A percentile compares a stretch with the other conserved stretches of the same genome.
Evolutionary conservation across 768 basidiomycete genomes (phyloP).

Genomic region (Tylopilus sp.): DNA sequence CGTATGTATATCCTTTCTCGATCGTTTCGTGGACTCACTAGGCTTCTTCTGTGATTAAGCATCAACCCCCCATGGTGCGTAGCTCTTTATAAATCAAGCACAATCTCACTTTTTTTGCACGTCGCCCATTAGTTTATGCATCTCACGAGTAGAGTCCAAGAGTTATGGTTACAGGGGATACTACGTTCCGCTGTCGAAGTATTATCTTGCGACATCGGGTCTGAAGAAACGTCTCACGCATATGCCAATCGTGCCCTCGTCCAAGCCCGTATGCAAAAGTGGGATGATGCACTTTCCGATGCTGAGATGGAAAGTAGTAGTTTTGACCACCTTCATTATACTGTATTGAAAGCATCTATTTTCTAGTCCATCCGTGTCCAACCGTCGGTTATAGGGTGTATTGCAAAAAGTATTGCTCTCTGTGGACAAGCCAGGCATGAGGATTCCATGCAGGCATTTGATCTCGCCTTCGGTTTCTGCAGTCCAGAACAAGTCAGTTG

Average conservation of each 20-base stretch:
- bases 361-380: constrained; percentile 9
- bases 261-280: constrained; percentile 5
- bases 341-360: not conserved
- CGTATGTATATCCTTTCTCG: not conserved
- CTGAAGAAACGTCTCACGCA: constrained; percentile 1
- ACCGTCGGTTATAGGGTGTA: constrained; percentile 13
- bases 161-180: constrained; percentile 5
- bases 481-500: constrained; percentile 1
- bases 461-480: constrained; percentile 11
- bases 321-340: not conserved
- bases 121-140: constrained; percentile 11
- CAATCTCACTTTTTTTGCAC: not conserved
- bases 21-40: not conserved
- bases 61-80: constrained; percentile 2
- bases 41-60: not conserved
- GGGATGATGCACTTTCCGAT: constrained; percentile 3
- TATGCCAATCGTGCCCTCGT: constrained; percentile 12
- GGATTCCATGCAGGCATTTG: constrained; percentile 17
- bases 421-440: constrained; percentile 8
- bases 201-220: constrained; percentile 6
- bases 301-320: constrained; percentile 11
- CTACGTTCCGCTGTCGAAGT: constrained; percentile 1
- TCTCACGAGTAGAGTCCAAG: not conserved
- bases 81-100: not conserved
- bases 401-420: constrained; percentile 14